A percentile compares a stretch with the other conserved stretches of the same genome.
phyloP scores from a whole-genome alignment of 306 rosid genomes.

The Fragaria vesca region DNA sequence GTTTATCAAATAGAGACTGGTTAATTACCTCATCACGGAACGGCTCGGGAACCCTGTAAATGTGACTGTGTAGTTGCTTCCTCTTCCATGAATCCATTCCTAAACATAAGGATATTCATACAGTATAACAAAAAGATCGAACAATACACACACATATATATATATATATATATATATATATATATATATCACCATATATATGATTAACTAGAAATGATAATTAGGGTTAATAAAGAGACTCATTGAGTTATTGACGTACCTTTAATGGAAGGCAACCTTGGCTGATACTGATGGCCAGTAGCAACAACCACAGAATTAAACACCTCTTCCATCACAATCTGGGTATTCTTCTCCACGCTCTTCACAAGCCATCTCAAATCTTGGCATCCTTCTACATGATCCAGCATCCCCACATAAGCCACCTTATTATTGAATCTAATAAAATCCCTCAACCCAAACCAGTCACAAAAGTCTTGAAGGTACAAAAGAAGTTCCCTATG shows the following conservation, averaged over 20 bases:
- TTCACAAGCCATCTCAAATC: slow-evolving; percentile 72
- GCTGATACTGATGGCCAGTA: slow-evolving; percentile 76
- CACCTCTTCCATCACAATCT: slow-evolving; percentile 51
- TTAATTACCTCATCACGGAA: slow-evolving; percentile 62
- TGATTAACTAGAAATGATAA: no score
- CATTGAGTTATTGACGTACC: slow-evolving; percentile 36
- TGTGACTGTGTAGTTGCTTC: slow-evolving; percentile 84
- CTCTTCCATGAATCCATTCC: slow-evolving; percentile 92
- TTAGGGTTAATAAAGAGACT: not conserved
- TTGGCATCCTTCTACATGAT: slow-evolving; percentile 38
- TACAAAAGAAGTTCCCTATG: slow-evolving; percentile 65
- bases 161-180: no score
- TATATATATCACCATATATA: no score
- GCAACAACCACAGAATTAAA: slow-evolving; percentile 97
- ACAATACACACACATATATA: no score
- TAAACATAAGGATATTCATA: slow-evolving; percentile 12
- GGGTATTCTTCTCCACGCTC: slow-evolving; percentile 47
- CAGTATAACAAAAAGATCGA: not conserved
- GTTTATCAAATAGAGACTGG: not conserved
- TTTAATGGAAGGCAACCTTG: slow-evolving; percentile 69
- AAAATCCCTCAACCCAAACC: slow-evolving; percentile 66
- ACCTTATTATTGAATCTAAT: slow-evolving; percentile 79
- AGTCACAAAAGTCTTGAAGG: slow-evolving; percentile 65
- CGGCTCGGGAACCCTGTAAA: slow-evolving; percentile 76
- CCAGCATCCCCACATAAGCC: slow-evolving; percentile 62